A percentile compares a stretch with the other conserved stretches of the same genome.
These are phyloP conservation scores for Epichloe scottii DNA, from an alignment of 2,329 filamentous ascomycete genomes.

Conservation along the genomic window DNA sequence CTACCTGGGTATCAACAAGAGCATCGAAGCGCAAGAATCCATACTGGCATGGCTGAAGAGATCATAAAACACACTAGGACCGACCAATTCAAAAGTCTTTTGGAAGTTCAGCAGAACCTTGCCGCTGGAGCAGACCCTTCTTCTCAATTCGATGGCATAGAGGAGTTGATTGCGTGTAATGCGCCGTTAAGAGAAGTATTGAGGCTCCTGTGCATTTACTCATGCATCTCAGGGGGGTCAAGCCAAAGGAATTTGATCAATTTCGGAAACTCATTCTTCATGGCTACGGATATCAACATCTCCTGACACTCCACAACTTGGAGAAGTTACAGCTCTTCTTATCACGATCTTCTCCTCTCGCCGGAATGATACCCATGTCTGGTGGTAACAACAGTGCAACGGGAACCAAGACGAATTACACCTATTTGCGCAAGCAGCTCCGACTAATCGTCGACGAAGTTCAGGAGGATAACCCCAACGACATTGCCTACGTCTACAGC, in stretches of 20 bases:
- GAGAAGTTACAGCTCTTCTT: conserved; percentile 84
- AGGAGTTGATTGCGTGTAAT: conserved; percentile 86
- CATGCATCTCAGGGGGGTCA: conserved; percentile 76
- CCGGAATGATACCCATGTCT: conserved; percentile 65
- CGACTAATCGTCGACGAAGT: conserved; percentile 92
- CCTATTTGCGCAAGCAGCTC: conserved; percentile 72
- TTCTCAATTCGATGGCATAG: conserved; percentile 79
- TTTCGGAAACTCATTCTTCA: conserved; percentile 83
- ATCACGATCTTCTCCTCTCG: conserved; percentile 61
- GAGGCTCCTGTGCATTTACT: conserved; percentile 80
- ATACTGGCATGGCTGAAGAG: conserved; percentile 86
- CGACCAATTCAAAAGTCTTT: conserved; percentile 73
- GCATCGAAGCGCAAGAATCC: conserved; percentile 81
- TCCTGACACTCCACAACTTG: conserved; percentile 76
- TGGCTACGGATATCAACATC: conserved; percentile 88
- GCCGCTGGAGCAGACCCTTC: conserved; percentile 81
- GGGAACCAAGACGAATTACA: conserved; percentile 79
- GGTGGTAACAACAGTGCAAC: conserved; percentile 39
- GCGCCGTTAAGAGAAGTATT: conserved; percentile 71
- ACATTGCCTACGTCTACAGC: conserved; percentile 95
- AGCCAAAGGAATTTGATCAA: conserved; percentile 74
- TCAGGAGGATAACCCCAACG: conserved; percentile 85
- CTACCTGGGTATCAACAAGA: conserved; percentile 86
- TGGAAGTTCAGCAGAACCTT: conserved; percentile 93
- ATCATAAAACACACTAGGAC: conserved; percentile 87